Base-by-base conservation (phyloP, 352 stramenopile genomes). In the Saprolegnia parasitica region DNA sequence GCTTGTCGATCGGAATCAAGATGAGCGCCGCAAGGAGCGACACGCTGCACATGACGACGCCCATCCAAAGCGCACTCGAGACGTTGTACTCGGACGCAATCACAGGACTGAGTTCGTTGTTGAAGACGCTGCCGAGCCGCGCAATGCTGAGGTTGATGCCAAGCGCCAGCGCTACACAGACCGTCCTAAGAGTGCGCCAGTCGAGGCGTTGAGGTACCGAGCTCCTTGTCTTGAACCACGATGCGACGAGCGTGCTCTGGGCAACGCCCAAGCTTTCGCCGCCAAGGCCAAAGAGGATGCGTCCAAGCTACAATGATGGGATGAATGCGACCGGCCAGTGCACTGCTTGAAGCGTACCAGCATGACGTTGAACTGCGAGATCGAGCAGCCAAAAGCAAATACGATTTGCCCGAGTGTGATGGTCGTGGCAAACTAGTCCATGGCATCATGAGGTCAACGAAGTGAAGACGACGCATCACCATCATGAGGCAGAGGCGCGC, bases 171-270 rank as follows among this genome's bases (percentile, higher is more conserved):
- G 94, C 94, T 79, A 65, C 13, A 61, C 21, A 46, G 15, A 15
- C 15, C 15, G 15, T 46, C 39, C 8, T 46, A 16, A 46, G 15
- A 16, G 39, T 8, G 8, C 15, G 8, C 8, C 15, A 46, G 39
- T 46, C 15, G 8, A 15, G 39, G 20, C 15, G 75, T n/a, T n/a
- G n/a, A n/a, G n/a, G 11, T 57, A 87, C 81, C 80, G 0, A 98
- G 72, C 56, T 98, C 91, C 71, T 83, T 96, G 65, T 95, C 93
- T 93, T 89, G 74, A 98, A 98, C 94, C 94, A 98, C 13, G 89
- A 87, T 4, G 89, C 90, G 1, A 98, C 78, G 8, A 98, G 81
- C 10, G 91, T 96, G 18, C 85, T 92, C 67, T 96, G 86, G 13
- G 88, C 91, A 11, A 98, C 94, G 56, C 81, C 90, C 8, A 98